Evolutionary conservation across 768 basidiomycete genomes (phyloP), one percentile per base, ranked within the genome.

Genomic region (Leucogyrophana mollusca): DNA sequence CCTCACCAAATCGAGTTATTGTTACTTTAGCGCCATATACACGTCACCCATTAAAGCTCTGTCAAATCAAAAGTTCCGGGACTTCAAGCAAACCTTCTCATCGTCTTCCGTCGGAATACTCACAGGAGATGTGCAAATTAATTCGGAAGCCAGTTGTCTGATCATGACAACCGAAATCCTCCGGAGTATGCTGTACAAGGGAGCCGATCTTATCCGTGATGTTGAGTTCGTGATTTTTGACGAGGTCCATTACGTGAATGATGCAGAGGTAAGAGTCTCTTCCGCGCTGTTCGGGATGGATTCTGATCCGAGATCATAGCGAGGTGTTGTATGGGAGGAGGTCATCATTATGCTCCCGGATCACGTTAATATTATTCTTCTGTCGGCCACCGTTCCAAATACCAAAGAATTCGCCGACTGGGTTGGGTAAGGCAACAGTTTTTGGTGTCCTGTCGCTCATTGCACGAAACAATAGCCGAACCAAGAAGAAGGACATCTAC

Each of bases 191-290:
- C 78, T 99, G 17, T 97, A 97, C 71, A 95, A 98, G 65, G 96
- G 96, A 2, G 96, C 96, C 9, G 96, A 99, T 70, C 74, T 99
- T 17, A 99, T 99, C 56, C 82, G 96, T 25, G 96, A 99, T 64
- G 95, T 99, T 40, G 96, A 99, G 63, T 99, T 97, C 62, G 96
- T 99, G 18, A 96, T 99, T 50, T 99, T 99, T 60, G 96, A 99
- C 61, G 96, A 99, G 62, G 96, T 99, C 23, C 96, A 99, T 68
- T 99, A 99, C 66, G 94, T 99, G 43, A 99, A 98, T 60, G 96
- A 99, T 63, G 89, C 92, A 13, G 96, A 99, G 85, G 95, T 95
- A 47, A 56, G 60, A 56, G 32, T 50, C 27, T 45, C 40, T 46
- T 45, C 36, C 40, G n/a, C 42, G 20, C 36, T 39, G 39, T 36